These are phyloP conservation scores for Blastobotrys aristatus DNA, from an alignment of 1,139 yeast genomes.

Conservation along the genomic window DNA sequence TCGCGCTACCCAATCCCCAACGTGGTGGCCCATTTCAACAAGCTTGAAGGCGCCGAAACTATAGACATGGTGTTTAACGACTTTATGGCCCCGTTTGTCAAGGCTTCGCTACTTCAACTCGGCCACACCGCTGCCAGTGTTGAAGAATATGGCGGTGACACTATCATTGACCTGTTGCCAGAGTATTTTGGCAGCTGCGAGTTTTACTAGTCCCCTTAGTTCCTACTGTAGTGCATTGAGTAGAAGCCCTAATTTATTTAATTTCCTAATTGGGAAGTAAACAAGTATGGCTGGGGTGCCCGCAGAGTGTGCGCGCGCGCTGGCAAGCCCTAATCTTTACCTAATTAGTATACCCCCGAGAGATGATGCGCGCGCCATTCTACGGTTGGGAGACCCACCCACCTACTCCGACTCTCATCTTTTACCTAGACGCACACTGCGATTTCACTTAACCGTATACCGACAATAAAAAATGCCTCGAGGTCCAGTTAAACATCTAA, in stretches of 20 bases:
- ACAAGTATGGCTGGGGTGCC: too few relatives aligned
- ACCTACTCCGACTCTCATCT: neutral
- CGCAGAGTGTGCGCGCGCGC: neutral
- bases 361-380: neutral
- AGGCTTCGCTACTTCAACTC: constrained; percentile 47
- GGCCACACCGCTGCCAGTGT: constrained; percentile 21
- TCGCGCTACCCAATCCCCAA: constrained; percentile 63
- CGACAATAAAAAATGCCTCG: neutral
- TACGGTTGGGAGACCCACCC: too few relatives aligned
- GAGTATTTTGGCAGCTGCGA: constrained; percentile 20
- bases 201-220: too few relatives aligned
- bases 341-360: too few relatives aligned
- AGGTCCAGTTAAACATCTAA: constrained; percentile 9
- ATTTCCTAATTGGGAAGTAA: too few relatives aligned
- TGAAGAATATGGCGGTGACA: constrained; percentile 45
- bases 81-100: constrained; percentile 61
- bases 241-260: neutral
- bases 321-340: too few relatives aligned
- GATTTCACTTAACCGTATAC: neutral
- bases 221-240: too few relatives aligned
- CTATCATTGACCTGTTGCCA: constrained; percentile 45
- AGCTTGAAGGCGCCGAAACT: constrained; percentile 29
- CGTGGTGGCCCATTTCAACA: constrained; percentile 53
- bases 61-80: constrained; percentile 76
- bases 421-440: neutral